Evolutionary conservation across 2,329 filamentous ascomycete genomes (phyloP).

Genomic region (Ophiostoma tasmaniense): DNA sequence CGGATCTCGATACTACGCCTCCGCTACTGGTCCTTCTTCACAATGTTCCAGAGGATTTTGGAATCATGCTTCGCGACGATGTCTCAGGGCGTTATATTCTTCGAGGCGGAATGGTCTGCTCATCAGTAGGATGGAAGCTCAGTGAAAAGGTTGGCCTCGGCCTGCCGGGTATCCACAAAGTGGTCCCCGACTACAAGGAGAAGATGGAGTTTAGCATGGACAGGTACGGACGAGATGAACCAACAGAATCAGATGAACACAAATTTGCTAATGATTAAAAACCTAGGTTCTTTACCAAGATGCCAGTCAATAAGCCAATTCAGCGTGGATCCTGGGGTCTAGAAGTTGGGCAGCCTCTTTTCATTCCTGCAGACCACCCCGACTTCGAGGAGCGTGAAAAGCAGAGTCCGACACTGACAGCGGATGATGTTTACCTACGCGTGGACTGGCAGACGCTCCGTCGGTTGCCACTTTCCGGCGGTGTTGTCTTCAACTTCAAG

Average conservation of each 20-base stretch:
- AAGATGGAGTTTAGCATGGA: constrained; percentile 89
- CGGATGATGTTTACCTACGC: constrained; percentile 55
- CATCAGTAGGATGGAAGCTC: constrained; percentile 71
- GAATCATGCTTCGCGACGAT: constrained; percentile 63
- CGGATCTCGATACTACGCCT: constrained; percentile 43
- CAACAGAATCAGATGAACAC: background rate
- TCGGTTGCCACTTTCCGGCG: constrained; percentile 65
- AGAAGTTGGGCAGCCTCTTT: constrained; percentile 66
- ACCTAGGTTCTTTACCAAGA: constrained; percentile 51
- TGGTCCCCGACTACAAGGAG: constrained; percentile 74
- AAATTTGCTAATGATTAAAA: background rate
- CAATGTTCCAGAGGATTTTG: constrained; percentile 80
- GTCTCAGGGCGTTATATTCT: constrained; percentile 64
- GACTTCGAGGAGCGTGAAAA: constrained; percentile 31
- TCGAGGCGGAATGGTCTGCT: constrained; percentile 69
- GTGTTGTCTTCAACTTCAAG: constrained; percentile 81
- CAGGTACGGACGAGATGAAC: constrained; percentile 29
- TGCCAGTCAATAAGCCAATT: constrained; percentile 65
- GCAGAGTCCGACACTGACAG: constrained; percentile 31
- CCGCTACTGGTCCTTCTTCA: constrained; percentile 65
- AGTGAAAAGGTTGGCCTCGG: constrained; percentile 62
- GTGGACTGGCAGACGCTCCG: constrained; percentile 87
- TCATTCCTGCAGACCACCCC: constrained; percentile 47
- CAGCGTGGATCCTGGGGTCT: constrained; percentile 80
- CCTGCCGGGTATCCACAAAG: constrained; percentile 61